phyloP scores from a whole-genome alignment of 352 stramenopile species.

The Globisporangium parvum region DNA sequence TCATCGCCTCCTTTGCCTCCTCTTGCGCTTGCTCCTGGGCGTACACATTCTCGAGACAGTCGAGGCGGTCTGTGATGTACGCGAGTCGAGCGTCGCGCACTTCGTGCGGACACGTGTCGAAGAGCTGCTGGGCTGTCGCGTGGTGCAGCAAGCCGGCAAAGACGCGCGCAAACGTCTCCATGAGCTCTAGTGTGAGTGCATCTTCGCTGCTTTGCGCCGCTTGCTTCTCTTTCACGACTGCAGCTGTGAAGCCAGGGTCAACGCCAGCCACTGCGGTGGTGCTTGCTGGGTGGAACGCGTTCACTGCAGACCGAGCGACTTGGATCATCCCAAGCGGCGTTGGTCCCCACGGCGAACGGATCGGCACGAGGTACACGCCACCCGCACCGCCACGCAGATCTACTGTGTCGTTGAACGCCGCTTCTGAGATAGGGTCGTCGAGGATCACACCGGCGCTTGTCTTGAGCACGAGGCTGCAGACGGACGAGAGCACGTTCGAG shows the following conservation, averaged over 20 bases:
- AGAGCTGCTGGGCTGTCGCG: constrained; percentile 38
- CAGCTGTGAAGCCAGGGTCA: constrained; percentile 7
- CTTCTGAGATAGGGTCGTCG: constrained; percentile 36
- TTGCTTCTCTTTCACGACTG: constrained; percentile 32
- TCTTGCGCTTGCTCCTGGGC: constrained; percentile 16
- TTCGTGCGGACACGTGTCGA: constrained; percentile 39
- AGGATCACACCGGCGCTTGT: constrained; percentile 19
- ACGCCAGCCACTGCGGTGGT: neutral
- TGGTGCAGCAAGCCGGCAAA: constrained; percentile 61
- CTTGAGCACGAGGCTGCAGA: constrained; percentile 39
- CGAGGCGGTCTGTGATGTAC: constrained; percentile 33
- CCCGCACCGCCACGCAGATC: constrained; percentile 50
- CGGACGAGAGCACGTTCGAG: constrained; percentile 46
- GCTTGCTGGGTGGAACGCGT: constrained; percentile 8
- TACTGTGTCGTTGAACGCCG: constrained; percentile 66
- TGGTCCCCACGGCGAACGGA: constrained; percentile 41
- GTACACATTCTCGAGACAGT: constrained; percentile 30
- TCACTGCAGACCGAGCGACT: constrained; percentile 38
- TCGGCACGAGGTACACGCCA: constrained; percentile 54
- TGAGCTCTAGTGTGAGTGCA: constrained; percentile 42
- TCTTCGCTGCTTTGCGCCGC: constrained; percentile 44
- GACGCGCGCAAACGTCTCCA: constrained; percentile 44
- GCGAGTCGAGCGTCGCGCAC: constrained; percentile 43
- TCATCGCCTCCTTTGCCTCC: constrained; percentile 22
- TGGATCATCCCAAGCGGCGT: constrained; percentile 60